Base-by-base conservation (phyloP, 73 alveolate species). In the Tetrahymena malaccensis region DNA sequence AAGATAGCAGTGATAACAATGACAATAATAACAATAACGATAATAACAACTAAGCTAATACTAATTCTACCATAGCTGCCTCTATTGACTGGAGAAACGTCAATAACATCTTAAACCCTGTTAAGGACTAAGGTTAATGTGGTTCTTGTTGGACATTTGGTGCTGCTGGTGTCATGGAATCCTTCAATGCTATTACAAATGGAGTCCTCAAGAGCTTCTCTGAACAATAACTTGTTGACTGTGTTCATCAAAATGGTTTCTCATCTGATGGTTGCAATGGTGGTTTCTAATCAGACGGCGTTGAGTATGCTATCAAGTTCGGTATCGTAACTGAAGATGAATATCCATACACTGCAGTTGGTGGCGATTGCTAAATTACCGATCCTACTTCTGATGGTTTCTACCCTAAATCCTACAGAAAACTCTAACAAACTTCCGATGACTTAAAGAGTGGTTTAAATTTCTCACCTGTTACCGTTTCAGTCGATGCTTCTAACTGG, bases 81-180 rank as follows among this genome's bases (percentile, higher is more conserved):
- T 37, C 94, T 21, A 55, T 96, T 34, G 98, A 95, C 40, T 96
- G 97, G 96, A 70, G 96, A 25, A 43, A 13, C 13, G 12, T 43
- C 83, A 94, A 95, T 40, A 85, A 56, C 11, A 95, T 95, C 5
- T 95, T 58, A 21, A 89, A 94, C 19, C 94, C 94, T 4, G 97
- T 98, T 40, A 94, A 96, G 96, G 97, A 98, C 96, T 97, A 98
- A 96, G 99, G 99, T 25, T 55, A 95, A 70, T 98, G 99, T 96
- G 99, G 99, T 35, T 96, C 98, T 38, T 97, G 99, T 95, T 98
- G 98, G 98, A 98, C 99, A 7, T 97, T 98, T 96, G 96, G 98
- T 35, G 93, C 99, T 16, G 97, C 98, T 12, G 99, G 98, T 34
- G 98, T 98, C 94, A 93, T 98, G 43, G 99, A 98, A 97, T 99